A percentile compares a stretch with the other conserved stretches of the same genome.
phyloP scores from a whole-genome alignment of 2,329 filamentous ascomycete genomes.

The Claviceps lovelessii region DNA sequence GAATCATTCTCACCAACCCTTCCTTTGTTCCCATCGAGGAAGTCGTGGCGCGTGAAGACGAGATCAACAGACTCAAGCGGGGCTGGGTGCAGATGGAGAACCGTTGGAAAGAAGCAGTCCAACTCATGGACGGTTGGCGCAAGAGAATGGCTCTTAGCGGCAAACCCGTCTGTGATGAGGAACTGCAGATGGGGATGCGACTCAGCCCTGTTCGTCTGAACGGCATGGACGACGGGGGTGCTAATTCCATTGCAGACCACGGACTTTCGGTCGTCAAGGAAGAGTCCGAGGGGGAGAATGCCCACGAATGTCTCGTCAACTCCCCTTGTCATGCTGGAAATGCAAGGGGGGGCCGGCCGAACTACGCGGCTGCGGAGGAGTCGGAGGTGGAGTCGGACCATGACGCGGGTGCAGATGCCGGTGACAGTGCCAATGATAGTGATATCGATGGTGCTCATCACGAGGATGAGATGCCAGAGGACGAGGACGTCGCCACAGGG shows the following conservation, averaged over 20 bases:
- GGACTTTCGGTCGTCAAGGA: slow-evolving; percentile 33
- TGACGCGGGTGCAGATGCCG: slow-evolving; percentile 15
- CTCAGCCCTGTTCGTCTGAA: slow-evolving; percentile 44
- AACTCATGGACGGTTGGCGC: slow-evolving; percentile 86
- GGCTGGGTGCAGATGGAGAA: slow-evolving; percentile 91
- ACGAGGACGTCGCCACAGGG: slow-evolving; percentile 27
- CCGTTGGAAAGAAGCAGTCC: slow-evolving; percentile 78
- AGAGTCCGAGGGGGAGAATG: slow-evolving; percentile 25
- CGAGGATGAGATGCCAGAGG: slow-evolving; percentile 30
- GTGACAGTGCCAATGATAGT: slow-evolving; percentile 20
- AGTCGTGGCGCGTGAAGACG: slow-evolving; percentile 80
- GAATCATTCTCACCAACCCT: slow-evolving; percentile 78
- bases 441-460: slow-evolving; percentile 29
- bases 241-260: slow-evolving; percentile 18
- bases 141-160: slow-evolving; percentile 61
- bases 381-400: neutral
- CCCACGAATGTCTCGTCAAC: slow-evolving; percentile 6
- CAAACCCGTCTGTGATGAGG: slow-evolving; percentile 53
- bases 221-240: slow-evolving; percentile 32
- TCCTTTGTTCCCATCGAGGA: slow-evolving; percentile 94
- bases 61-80: slow-evolving; percentile 67
- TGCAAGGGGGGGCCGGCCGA: slow-evolving; percentile 4
- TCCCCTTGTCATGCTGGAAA: slow-evolving; percentile 15
- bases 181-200: slow-evolving; percentile 53
- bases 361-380: slow-evolving; percentile 6